These are phyloP conservation scores for Rhynchosporium secalis DNA, from an alignment of 2,329 filamentous ascomycete species.

Conservation along the genomic window DNA sequence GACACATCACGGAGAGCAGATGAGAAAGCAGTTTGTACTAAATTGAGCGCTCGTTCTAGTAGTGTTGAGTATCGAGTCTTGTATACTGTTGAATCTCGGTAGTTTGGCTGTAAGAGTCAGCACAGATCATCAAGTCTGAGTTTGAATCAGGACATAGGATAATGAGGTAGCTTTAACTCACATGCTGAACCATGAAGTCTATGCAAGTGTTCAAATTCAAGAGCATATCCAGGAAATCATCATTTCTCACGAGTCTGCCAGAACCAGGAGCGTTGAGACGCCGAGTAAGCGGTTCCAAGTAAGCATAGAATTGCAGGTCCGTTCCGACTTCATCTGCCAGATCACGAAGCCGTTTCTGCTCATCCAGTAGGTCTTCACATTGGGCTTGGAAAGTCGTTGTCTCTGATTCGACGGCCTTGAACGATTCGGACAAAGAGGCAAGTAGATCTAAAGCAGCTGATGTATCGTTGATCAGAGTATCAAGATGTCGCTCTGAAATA, in stretches of 20 bases:
- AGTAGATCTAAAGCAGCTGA: conserved; percentile 74
- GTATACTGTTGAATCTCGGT: conserved; percentile 86
- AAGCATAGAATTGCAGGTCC: conserved; percentile 92
- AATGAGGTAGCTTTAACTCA: conserved; percentile 46
- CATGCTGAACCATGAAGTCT: conserved; percentile 86
- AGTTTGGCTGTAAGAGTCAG: conserved; percentile 59
- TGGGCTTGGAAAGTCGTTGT: conserved; percentile 91
- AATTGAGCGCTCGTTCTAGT: conserved; percentile 64
- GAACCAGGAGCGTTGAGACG: conserved; percentile 90
- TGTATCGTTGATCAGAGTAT: conserved; percentile 75
- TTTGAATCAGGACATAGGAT: not conserved
- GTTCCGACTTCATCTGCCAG: conserved; percentile 83
- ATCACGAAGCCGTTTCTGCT: conserved; percentile 75
- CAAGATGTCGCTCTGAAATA: conserved; percentile 79
- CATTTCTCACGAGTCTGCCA: conserved; percentile 78
- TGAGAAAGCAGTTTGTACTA: conserved; percentile 25
- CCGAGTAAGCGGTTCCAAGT: conserved; percentile 86
- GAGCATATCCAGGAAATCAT: conserved; percentile 85
- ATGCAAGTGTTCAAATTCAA: conserved; percentile 86
- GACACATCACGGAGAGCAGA: conserved; percentile 49
- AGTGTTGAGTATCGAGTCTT: conserved; percentile 83
- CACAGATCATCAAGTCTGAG: conserved; percentile 9
- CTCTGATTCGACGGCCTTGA: conserved; percentile 82
- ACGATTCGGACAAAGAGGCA: conserved; percentile 78
- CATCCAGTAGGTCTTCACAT: conserved; percentile 82